Evolutionary conservation across 1,284 basidiomycete genomes (phyloP), one percentile per base, ranked within the genome.

Genomic region (Sporisorium iseilematis-ciliati): DNA sequence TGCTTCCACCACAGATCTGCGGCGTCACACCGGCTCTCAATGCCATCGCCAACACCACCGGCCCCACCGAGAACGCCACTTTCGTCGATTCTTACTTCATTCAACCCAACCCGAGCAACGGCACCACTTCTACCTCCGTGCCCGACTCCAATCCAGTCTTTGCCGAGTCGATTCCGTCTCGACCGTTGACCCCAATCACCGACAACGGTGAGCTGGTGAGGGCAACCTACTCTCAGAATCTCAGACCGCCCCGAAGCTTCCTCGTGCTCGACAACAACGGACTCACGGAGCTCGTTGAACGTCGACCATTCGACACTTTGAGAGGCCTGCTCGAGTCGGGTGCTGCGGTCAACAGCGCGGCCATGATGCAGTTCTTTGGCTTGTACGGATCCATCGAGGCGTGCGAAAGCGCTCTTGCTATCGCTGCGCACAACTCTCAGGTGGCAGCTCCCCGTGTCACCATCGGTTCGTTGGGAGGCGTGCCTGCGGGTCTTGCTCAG

Each of bases 211-310:
- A 77, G 50, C 63, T 76, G 31, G 58, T 90, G 50, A 94, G 94
- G 78, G 93, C 95, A 83, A 88, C 95, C 16, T 92, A 92, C 0
- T 89, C 89, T 16, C 93, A 96, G 83, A 91, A 92, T 79, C 90
- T 90, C 12, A 89, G 91, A 68, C 87, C 89, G 14, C 88, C 92
- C 33, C 89, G 90, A 53, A 91, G 92, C 78, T 95, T 95, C 84
- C 90, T 96, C 86, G 89, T 96, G 61, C 86, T 97, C 66, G 94
- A 93, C 21, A 93, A 93, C 78, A 91, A 90, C 38, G 95, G 94
- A 1, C 86, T 97, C 69, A 92, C 91, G 10, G 91, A 93, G 83
- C 87, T 96, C 54, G 88, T 89, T n/a, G 94, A 95, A 86, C 89
- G 92, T 64, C 89, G 94, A 53, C 91, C 94, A 4, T 86, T 95